Conservation (phyloP, 2,329 filamentous ascomycete genomes). For the Arthroderma sp. region DNA sequence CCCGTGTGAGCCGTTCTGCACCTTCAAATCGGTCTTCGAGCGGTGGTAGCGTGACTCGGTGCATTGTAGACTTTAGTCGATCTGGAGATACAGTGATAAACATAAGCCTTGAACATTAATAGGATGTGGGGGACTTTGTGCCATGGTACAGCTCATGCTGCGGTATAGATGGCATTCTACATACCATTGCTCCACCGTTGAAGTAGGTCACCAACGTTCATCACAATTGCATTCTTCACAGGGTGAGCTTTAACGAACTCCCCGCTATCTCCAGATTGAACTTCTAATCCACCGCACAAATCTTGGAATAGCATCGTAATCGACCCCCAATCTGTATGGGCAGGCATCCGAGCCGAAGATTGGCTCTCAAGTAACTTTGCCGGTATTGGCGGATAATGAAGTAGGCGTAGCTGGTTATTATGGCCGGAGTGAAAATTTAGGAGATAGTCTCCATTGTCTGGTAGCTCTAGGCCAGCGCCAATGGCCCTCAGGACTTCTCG, state of each 20-base stretch:
- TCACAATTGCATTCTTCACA: conserved; percentile 29
- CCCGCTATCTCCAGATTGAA: conserved; percentile 29
- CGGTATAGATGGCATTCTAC: no score
- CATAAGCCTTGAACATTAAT: no score
- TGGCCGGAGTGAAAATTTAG: conserved; percentile 33
- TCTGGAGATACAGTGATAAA: no score
- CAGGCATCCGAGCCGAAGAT: conserved; percentile 35
- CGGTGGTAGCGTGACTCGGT: conserved; percentile 37
- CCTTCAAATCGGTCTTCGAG: conserved; percentile 25
- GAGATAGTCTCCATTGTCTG: conserved; percentile 25
- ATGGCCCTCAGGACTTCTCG: conserved; percentile 33
- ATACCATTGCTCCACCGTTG: conserved; percentile 39
- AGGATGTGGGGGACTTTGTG: no score
- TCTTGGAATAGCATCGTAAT: conserved; percentile 45
- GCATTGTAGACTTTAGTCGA: conserved; percentile 38
- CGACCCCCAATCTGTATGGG: conserved; percentile 42
- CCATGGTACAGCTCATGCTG: no score
- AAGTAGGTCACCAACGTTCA: conserved; percentile 40
- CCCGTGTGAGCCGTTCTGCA: conserved; percentile 31
- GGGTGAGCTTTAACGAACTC: conserved; percentile 30
- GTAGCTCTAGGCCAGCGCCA: conserved; percentile 35
- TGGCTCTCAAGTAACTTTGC: conserved; percentile 32
- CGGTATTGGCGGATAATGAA: conserved; percentile 44
- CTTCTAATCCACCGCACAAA: conserved; percentile 37
- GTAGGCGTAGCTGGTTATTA: conserved; percentile 47